phyloP scores from a whole-genome alignment of 805 yeast species.

The Starmera amethionina region DNA sequence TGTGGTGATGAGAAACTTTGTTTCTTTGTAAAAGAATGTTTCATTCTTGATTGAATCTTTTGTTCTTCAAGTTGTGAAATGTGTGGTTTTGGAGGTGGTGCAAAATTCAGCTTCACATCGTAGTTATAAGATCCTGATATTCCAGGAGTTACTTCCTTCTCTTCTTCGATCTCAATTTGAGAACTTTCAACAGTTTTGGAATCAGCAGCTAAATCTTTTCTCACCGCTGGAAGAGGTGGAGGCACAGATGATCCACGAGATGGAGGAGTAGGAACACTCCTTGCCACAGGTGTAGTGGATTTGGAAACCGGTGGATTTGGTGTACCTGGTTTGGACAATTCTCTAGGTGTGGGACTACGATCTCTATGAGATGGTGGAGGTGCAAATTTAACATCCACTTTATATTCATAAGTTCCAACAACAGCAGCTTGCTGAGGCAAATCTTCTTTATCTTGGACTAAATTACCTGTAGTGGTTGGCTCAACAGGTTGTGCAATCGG shows the following conservation, averaged over 20 bases:
- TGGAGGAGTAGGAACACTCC: not conserved
- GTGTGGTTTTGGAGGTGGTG: conserved; percentile 30
- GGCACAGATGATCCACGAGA: not conserved
- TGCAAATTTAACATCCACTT: conserved; percentile 23
- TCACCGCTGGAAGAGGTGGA: not conserved
- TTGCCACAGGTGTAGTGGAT: not conserved
- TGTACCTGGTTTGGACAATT: not conserved
- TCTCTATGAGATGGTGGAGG: conserved; percentile 26
- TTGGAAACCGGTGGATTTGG: not conserved
- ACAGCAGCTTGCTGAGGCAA: conserved; percentile 6
- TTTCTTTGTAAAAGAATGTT: conserved; percentile 6
- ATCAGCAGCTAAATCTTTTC: not conserved
- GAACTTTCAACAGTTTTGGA: not conserved
- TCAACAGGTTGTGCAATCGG: conserved; percentile 1
- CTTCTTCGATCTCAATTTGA: conserved; percentile 2
- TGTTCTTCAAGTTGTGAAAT: conserved; percentile 15
- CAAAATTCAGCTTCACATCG: conserved; percentile 23
- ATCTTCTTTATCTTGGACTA: not conserved
- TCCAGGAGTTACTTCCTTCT: conserved; percentile 11
- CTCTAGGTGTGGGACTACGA: not conserved
- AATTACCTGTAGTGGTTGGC: not conserved
- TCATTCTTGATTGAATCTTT: conserved; percentile 1
- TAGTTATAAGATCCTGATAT: conserved; percentile 26
- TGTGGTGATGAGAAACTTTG: conserved; percentile 18
- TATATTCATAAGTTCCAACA: conserved; percentile 19